Conservation (phyloP, 2,329 filamentous ascomycete genomes). For the Pseudogymnoascus sp. region DNA sequence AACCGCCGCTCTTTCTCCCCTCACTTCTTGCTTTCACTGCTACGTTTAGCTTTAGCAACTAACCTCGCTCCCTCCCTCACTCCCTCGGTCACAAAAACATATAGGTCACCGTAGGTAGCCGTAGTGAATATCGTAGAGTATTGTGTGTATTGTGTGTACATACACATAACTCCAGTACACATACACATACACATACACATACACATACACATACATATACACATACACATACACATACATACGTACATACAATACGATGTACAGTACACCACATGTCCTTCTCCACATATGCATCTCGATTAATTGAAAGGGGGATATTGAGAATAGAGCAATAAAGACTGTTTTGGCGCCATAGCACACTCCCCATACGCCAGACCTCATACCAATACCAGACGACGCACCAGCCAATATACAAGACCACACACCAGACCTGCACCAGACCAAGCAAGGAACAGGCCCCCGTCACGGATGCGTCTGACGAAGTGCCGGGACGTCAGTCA, state of each 20-base stretch:
- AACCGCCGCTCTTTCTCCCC: not conserved
- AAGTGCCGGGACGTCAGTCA: constrained; percentile 3
- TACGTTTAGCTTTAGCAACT: not conserved
- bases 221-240: not conserved
- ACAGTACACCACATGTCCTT: not conserved
- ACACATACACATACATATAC: not conserved
- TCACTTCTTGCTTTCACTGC: not conserved
- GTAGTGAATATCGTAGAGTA: not conserved
- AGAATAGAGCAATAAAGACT: not conserved
- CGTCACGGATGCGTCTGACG: not conserved
- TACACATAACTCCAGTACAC: not conserved
- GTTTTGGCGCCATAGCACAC: not conserved
- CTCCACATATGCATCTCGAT: not conserved
- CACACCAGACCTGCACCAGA: not conserved
- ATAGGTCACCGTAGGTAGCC: not conserved
- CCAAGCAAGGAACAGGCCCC: not conserved
- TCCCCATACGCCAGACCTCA: not conserved
- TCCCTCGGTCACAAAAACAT: not conserved
- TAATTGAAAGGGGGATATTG: not conserved
- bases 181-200: not conserved
- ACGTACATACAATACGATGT: not conserved
- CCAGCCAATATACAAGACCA: not conserved
- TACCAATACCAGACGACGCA: not conserved
- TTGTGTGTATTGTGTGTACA: not conserved
- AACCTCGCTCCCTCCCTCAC: not conserved